A percentile compares a stretch with the other conserved stretches of the same genome.
phyloP scores from a whole-genome alignment of 768 basidiomycete genomes.

The Hortiboletus campestris region DNA sequence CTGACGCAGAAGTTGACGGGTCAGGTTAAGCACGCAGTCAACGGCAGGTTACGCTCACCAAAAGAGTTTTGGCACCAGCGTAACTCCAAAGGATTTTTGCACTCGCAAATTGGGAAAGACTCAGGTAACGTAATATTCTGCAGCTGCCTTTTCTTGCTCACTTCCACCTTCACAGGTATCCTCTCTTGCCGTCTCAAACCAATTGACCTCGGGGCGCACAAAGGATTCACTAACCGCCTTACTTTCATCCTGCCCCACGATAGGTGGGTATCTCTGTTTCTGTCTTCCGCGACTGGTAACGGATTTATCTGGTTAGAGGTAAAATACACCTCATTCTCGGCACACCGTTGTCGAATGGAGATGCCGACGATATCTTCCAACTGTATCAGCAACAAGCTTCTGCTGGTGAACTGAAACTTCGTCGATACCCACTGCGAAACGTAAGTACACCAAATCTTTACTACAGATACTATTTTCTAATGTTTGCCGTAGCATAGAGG shows the following conservation, averaged over 20 bases:
- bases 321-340: conserved; percentile 55
- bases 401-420: conserved; percentile 55
- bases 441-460: conserved; percentile 36
- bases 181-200: conserved; percentile 13
- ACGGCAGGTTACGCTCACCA: conserved; percentile 25
- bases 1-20: neutral
- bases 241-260: conserved; percentile 50
- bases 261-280: conserved; percentile 35
- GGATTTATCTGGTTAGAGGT: conserved; percentile 39
- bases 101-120: conserved; percentile 30
- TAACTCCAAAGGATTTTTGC: conserved; percentile 22
- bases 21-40: conserved; percentile 17
- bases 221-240: conserved; percentile 33
- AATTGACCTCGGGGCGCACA: conserved; percentile 18
- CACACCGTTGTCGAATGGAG: conserved; percentile 34
- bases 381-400: conserved; percentile 67
- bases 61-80: conserved; percentile 40
- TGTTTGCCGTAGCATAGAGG: conserved; percentile 60
- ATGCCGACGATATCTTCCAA: conserved; percentile 57
- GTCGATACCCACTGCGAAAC: conserved; percentile 67
- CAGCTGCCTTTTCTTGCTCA: neutral
- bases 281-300: neutral
- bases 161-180: conserved; percentile 18
- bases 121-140: conserved; percentile 20
- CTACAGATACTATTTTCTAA: conserved; percentile 6